Evolutionary conservation across 352 stramenopile genomes (phyloP).

Genomic region (Globisporangium recalcitrans): DNA sequence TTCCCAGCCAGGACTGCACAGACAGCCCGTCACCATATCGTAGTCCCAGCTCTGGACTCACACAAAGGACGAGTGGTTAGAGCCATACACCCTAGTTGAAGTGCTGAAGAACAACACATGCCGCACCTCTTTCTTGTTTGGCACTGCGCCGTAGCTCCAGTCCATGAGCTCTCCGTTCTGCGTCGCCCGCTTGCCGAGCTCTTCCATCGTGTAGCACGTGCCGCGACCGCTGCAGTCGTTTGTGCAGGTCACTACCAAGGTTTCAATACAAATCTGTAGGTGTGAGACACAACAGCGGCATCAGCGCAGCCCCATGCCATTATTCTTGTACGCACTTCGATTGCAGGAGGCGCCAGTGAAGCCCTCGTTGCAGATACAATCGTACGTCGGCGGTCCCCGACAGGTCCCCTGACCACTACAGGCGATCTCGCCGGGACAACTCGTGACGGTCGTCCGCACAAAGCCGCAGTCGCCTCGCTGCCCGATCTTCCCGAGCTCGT

Average conservation of each 20-base stretch:
- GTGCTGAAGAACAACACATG: neutral
- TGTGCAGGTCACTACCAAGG: slow-evolving; percentile 39
- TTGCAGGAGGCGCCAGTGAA: slow-evolving; percentile 76
- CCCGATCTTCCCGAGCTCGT: slow-evolving; percentile 74
- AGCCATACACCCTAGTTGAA: neutral
- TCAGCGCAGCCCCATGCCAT: too few relatives aligned
- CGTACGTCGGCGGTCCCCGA: slow-evolving; percentile 63
- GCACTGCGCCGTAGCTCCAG: slow-evolving; percentile 58
- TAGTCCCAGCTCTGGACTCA: slow-evolving; percentile 79
- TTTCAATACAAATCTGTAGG: neutral
- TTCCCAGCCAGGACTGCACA: slow-evolving; percentile 83
- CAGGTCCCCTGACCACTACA: slow-evolving; percentile 74
- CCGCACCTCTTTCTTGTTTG: slow-evolving; percentile 62
- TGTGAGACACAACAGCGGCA: neutral
- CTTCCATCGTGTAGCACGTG: slow-evolving; percentile 77
- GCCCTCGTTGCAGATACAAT: slow-evolving; percentile 76
- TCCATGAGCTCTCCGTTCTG: slow-evolving; percentile 53
- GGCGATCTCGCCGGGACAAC: slow-evolving; percentile 63
- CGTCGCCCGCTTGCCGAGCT: slow-evolving; percentile 46
- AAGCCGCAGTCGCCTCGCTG: slow-evolving; percentile 90
- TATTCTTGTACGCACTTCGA: slow-evolving; percentile 28
- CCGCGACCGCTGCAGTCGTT: slow-evolving; percentile 80
- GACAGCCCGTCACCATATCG: slow-evolving; percentile 79
- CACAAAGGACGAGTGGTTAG: neutral
- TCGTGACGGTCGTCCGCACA: slow-evolving; percentile 50